phyloP scores from a whole-genome alignment of 1,139 yeast species.

The Groenewaldozyma sp. region DNA sequence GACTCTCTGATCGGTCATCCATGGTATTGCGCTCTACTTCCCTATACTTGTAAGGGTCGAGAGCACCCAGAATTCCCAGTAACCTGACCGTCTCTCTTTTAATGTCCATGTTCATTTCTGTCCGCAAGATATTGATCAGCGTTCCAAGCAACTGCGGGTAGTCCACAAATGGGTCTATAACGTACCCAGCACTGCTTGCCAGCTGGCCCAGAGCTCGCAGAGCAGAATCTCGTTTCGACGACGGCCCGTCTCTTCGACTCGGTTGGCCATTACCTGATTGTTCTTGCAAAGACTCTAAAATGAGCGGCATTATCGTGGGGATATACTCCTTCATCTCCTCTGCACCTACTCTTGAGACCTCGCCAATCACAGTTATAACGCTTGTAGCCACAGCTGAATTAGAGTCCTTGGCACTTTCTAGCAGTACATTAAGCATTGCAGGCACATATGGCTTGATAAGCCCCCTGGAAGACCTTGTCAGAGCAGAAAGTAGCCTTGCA shows the following conservation, averaged over 20 bases:
- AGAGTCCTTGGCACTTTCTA: slow-evolving; percentile 66
- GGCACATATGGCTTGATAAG: slow-evolving; percentile 83
- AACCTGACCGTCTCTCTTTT: slow-evolving; percentile 82
- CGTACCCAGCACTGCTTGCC: slow-evolving; percentile 88
- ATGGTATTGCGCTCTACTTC: slow-evolving; percentile 72
- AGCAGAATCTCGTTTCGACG: slow-evolving; percentile 82
- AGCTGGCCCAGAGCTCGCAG: slow-evolving; percentile 79
- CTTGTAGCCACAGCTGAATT: slow-evolving; percentile 75
- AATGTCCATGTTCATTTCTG: slow-evolving; percentile 64
- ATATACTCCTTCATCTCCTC: slow-evolving; percentile 70
- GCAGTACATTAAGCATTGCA: slow-evolving; percentile 74
- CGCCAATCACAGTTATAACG: slow-evolving; percentile 84
- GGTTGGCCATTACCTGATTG: slow-evolving; percentile 50
- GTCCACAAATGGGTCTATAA: slow-evolving; percentile 83
- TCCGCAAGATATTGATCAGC: slow-evolving; percentile 68
- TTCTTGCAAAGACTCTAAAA: slow-evolving; percentile 82
- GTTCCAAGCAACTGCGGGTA: slow-evolving; percentile 83
- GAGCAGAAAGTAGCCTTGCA: slow-evolving; percentile 61
- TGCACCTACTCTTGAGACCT: slow-evolving; percentile 79
- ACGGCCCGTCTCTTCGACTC: slow-evolving; percentile 14
- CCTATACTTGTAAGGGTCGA: slow-evolving; percentile 92
- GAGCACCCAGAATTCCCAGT: slow-evolving; percentile 88
- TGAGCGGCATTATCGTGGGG: slow-evolving; percentile 72
- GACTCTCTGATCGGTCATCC: slow-evolving; percentile 55
- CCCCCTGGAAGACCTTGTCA: slow-evolving; percentile 70